Evolutionary conservation across 306 rosid species (phyloP).

Genomic region (Pachyrhizus erosus): DNA sequence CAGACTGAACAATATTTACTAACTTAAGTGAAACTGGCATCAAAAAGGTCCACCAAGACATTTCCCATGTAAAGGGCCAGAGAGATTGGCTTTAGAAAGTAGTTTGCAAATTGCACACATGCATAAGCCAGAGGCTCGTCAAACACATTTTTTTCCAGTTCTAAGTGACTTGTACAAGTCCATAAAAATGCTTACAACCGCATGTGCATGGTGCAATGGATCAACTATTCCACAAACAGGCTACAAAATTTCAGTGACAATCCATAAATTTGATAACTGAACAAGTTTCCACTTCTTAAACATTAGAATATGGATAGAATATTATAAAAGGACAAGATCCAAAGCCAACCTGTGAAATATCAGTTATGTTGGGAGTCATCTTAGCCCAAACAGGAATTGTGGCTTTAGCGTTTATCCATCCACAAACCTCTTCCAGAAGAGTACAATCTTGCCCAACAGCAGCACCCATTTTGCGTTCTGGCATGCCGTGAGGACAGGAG

Average conservation of each 20-base stretch:
- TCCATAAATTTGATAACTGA: neutral
- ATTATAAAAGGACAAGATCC: neutral
- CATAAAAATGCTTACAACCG: neutral
- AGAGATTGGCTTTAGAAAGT: neutral
- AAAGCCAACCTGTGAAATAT: conserved; percentile 77
- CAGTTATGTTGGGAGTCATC: conserved; percentile 99
- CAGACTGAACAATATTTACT: neutral
- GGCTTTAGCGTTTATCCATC: conserved; percentile 96
- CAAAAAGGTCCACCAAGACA: neutral
- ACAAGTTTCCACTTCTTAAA: conserved; percentile 8
- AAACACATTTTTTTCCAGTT: neutral
- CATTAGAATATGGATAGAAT: neutral
- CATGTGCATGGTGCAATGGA: conserved; percentile 1
- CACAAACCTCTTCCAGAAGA: conserved; percentile 92
- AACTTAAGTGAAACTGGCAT: neutral
- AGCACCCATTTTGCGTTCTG: conserved; percentile 97
- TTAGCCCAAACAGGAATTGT: conserved; percentile 98
- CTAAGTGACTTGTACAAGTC: conserved; percentile 10
- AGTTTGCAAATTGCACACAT: neutral
- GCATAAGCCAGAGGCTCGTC: conserved; percentile 1
- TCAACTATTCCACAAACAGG: conserved; percentile 6
- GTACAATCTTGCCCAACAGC: conserved; percentile 96
- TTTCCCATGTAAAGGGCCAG: neutral
- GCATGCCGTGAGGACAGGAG: conserved; percentile 99
- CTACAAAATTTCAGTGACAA: conserved; percentile 7